These are phyloP conservation scores for Beauveria sp. DNA, from an alignment of 2,329 filamentous ascomycete species.

Conservation along the genomic window DNA sequence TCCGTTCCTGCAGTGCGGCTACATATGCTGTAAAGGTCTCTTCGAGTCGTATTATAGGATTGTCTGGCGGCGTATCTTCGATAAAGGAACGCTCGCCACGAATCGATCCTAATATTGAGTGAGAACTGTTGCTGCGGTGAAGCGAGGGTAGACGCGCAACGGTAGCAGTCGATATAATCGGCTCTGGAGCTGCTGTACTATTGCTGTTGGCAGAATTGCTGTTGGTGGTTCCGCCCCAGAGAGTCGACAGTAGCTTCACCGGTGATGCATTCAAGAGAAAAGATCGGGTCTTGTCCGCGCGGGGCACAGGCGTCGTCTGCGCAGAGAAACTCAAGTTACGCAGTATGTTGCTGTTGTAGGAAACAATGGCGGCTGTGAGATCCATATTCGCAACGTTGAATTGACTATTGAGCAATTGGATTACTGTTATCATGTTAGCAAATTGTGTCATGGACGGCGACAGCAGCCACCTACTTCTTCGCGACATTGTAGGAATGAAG, in stretches of 20 bases:
- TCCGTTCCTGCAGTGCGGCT: conserved; percentile 72
- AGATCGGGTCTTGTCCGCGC: conserved; percentile 57
- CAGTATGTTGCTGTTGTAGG: conserved; percentile 71
- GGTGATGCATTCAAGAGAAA: conserved; percentile 73
- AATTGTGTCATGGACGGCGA: not conserved
- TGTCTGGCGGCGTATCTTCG: conserved; percentile 50
- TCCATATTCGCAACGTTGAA: conserved; percentile 58
- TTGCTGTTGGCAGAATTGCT: conserved; percentile 48
- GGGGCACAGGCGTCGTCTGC: conserved; percentile 26
- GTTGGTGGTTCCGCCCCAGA: conserved; percentile 57
- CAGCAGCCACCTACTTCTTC: conserved; percentile 50
- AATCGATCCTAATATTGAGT: conserved; percentile 49
- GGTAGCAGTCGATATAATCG: conserved; percentile 15
- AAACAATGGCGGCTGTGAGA: conserved; percentile 61
- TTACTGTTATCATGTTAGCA: conserved; percentile 46
- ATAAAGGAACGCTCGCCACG: conserved; percentile 30
- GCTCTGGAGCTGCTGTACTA: conserved; percentile 26
- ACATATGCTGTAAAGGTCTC: conserved; percentile 80
- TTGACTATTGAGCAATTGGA: conserved; percentile 63
- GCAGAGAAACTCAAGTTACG: conserved; percentile 58
- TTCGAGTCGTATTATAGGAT: conserved; percentile 67
- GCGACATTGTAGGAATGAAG: conserved; percentile 66
- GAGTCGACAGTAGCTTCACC: conserved; percentile 80
- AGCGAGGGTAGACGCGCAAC: conserved; percentile 37
- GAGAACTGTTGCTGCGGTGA: conserved; percentile 38